Conservation (phyloP, 108 stramenopile genomes). For the Parmales sp. region DNA sequence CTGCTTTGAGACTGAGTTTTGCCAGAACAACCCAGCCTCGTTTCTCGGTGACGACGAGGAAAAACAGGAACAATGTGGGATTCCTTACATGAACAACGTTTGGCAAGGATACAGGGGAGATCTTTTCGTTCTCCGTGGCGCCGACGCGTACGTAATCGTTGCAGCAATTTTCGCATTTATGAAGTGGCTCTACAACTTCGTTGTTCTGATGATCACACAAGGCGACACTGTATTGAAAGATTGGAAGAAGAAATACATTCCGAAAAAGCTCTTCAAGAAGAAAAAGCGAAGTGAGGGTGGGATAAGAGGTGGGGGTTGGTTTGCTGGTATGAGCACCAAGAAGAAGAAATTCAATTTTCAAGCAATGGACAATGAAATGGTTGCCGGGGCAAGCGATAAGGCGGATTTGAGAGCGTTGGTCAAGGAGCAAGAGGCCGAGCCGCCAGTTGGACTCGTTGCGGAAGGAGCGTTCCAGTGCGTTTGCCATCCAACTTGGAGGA, state of each 20-base stretch:
- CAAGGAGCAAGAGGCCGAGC: slow-evolving; percentile 6
- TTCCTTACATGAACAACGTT: no score
- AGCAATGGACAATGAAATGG: no score
- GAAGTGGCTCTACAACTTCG: slow-evolving; percentile 6
- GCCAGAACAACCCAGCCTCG: background rate
- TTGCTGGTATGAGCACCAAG: no score
- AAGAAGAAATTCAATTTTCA: no score
- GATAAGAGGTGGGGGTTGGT: no score
- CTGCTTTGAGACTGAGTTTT: slow-evolving; percentile 3
- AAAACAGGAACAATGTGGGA: no score
- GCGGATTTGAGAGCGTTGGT: background rate
- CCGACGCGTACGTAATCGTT: background rate
- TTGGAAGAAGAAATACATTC: slow-evolving; percentile 3
- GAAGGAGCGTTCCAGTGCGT: slow-evolving; percentile 3
- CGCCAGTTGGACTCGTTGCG: background rate
- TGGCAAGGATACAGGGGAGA: background rate
- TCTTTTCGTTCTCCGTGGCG: background rate
- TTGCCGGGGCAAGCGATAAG: no score
- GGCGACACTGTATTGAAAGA: background rate
- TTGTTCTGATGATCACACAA: background rate
- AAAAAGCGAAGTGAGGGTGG: no score
- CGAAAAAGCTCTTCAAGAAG: background rate
- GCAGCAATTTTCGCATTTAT: background rate
- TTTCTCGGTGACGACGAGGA: slow-evolving; percentile 1
- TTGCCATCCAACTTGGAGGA: background rate